phyloP scores from a whole-genome alignment of 805 yeast species.

The Torulaspora franciscae region DNA sequence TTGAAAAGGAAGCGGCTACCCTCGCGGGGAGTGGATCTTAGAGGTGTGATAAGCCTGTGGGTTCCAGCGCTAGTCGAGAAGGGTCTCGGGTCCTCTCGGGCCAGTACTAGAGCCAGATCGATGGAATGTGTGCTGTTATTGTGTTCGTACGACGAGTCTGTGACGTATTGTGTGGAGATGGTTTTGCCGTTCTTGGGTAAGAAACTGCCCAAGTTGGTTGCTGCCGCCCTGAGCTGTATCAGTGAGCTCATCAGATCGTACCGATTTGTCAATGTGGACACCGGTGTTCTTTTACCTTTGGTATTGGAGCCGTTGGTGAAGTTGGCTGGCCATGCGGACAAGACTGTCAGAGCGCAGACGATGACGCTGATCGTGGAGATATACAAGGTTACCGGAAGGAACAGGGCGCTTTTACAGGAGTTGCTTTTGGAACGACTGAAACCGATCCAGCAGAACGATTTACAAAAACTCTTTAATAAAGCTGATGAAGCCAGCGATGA shows the following conservation, averaged over 20 bases:
- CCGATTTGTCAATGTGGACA: conserved; percentile 20
- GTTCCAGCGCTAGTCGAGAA: conserved; percentile 60
- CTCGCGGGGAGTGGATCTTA: conserved; percentile 10
- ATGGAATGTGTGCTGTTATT: conserved; percentile 56
- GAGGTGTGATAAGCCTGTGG: conserved; percentile 18
- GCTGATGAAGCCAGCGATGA: conserved; percentile 28
- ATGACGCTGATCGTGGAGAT: conserved; percentile 61
- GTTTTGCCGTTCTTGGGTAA: conserved; percentile 58
- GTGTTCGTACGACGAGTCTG: conserved; percentile 63
- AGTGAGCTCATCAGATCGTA: conserved; percentile 45
- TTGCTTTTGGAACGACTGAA: conserved; percentile 67
- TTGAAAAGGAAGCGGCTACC: conserved; percentile 52
- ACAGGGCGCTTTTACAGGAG: conserved; percentile 45
- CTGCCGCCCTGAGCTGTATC: conserved; percentile 58
- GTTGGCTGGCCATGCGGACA: conserved; percentile 80
- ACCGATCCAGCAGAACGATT: conserved; percentile 87
- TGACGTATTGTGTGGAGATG: conserved; percentile 55
- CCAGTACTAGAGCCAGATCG: conserved; percentile 65
- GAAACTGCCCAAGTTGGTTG: conserved; percentile 71
- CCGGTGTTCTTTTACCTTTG: conserved; percentile 55
- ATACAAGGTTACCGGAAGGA: conserved; percentile 65
- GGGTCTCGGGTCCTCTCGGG: conserved; percentile 69
- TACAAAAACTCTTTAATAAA: conserved; percentile 60
- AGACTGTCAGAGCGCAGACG: conserved; percentile 77
- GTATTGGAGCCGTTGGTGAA: conserved; percentile 61